Conservation (phyloP, 768 basidiomycete genomes). For the Saitozyma podzolica region DNA sequence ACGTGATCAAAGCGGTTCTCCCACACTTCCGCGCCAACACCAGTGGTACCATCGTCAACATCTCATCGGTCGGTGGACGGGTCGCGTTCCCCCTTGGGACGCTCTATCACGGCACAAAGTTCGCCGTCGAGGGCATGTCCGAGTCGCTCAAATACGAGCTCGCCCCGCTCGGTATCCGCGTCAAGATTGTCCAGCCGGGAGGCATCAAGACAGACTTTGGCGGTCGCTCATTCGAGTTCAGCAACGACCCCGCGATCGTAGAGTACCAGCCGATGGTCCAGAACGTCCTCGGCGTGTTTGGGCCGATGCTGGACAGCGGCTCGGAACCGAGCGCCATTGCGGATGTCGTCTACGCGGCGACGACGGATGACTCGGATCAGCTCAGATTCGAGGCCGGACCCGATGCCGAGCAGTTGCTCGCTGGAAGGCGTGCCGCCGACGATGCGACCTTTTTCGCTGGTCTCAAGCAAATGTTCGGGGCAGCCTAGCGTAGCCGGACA, state of each 20-base stretch:
- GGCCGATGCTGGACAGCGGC: neutral
- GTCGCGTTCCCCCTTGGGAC: neutral
- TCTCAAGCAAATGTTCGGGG: neutral
- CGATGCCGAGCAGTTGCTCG: neutral
- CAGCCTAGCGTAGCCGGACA: too few relatives aligned
- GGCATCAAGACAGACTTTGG: constrained; percentile 2
- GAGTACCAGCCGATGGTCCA: constrained; percentile 2
- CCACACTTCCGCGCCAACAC: neutral
- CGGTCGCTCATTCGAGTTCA: neutral
- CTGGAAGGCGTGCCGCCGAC: neutral
- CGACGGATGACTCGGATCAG: neutral
- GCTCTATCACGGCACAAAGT: constrained; percentile 5
- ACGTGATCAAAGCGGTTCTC: neutral
- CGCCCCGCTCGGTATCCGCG: neutral
- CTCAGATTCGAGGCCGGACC: neutral
- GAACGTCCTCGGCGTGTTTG: neutral
- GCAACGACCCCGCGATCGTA: neutral
- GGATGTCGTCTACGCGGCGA: neutral
- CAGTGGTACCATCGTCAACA: neutral
- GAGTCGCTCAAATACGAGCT: constrained; percentile 1
- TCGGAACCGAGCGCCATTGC: neutral
- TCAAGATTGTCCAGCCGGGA: constrained; percentile 3
- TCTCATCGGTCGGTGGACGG: constrained; percentile 2
- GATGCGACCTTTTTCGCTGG: neutral
- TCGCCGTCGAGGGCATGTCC: constrained; percentile 2